phyloP scores from a whole-genome alignment of 1,139 yeast species.

The Yamadazyma kanchanaburiensis region DNA sequence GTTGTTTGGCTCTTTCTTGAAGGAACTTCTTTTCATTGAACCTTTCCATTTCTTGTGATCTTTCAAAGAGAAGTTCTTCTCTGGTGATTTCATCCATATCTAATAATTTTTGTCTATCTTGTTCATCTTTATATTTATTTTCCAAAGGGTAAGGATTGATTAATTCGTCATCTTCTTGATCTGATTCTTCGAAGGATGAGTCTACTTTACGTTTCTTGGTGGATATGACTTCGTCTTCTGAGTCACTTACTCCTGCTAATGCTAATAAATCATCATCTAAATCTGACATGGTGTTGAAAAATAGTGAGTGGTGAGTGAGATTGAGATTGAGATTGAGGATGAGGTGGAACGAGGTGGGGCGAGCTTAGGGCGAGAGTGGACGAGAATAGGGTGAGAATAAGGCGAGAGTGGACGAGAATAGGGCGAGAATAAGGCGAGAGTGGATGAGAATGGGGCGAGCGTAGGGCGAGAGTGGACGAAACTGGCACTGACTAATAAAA shows the following conservation, averaged over 20 bases:
- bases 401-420: no score
- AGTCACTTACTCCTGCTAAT: constrained; percentile 68
- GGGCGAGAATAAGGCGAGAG: no score
- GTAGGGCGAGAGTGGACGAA: no score
- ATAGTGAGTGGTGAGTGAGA: neutral
- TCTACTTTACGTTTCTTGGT: constrained; percentile 12
- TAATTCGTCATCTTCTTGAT: constrained; percentile 35
- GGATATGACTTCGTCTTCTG: constrained; percentile 24
- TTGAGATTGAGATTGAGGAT: neutral
- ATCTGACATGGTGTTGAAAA: constrained; percentile 50
- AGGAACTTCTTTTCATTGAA: constrained; percentile 79
- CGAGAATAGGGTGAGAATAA: no score
- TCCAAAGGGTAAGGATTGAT: constrained; percentile 86
- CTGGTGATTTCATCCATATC: constrained; percentile 87
- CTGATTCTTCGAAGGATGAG: constrained; percentile 23
- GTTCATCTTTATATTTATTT: constrained; percentile 83
- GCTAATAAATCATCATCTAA: constrained; percentile 90
- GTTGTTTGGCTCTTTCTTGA: constrained; percentile 71
- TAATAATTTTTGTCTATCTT: constrained; percentile 65
- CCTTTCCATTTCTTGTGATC: constrained; percentile 87
- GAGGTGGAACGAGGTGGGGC: neutral
- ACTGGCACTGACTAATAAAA: no score
- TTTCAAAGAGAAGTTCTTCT: constrained; percentile 85
- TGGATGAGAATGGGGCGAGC: no score
- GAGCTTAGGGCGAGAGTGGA: neutral